A percentile compares a stretch with the other conserved stretches of the same genome.
These are phyloP conservation scores for Stachybotrys chartarum DNA, from an alignment of 2,329 filamentous ascomycete genomes.

Conservation along the genomic window DNA sequence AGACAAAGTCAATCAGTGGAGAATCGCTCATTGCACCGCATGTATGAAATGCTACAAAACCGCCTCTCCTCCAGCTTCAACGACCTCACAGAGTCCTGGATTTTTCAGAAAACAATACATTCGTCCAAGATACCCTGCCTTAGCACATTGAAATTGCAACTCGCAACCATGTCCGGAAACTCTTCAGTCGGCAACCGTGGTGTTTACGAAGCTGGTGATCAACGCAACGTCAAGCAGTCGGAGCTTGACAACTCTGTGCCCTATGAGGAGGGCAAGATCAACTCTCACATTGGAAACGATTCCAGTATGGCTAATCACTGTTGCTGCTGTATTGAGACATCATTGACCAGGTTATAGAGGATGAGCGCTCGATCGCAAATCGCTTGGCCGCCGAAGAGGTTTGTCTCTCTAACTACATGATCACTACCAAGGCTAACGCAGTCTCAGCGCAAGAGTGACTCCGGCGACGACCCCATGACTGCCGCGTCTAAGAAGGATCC, in stretches of 20 bases:
- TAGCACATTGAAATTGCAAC: not conserved
- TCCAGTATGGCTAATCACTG: conserved; percentile 52
- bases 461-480: conserved; percentile 37
- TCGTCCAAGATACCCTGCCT: not conserved
- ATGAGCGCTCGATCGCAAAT: conserved; percentile 65
- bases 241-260: conserved; percentile 43
- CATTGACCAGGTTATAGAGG: conserved; percentile 41
- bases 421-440: conserved; percentile 7
- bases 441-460: conserved; percentile 28
- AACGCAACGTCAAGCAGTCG: conserved; percentile 55
- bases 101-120: not conserved
- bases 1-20: not conserved
- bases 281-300: conserved; percentile 63
- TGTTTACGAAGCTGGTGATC: conserved; percentile 72
- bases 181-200: conserved; percentile 60
- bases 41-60: conserved; percentile 1
- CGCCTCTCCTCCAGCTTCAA: not conserved
- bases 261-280: conserved; percentile 64
- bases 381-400: conserved; percentile 57
- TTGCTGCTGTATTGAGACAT: not conserved
- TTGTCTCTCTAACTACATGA: conserved; percentile 14
- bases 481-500: conserved; percentile 49
- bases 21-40: not conserved
- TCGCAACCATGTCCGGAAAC: conserved; percentile 25
- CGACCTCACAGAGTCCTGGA: not conserved